Percentiles rank a stretch among this genome's conserved stretches.
Evolutionary conservation across 495 filamentous ascomycete genomes (phyloP).

Genomic region (Oidiodendron maius): DNA sequence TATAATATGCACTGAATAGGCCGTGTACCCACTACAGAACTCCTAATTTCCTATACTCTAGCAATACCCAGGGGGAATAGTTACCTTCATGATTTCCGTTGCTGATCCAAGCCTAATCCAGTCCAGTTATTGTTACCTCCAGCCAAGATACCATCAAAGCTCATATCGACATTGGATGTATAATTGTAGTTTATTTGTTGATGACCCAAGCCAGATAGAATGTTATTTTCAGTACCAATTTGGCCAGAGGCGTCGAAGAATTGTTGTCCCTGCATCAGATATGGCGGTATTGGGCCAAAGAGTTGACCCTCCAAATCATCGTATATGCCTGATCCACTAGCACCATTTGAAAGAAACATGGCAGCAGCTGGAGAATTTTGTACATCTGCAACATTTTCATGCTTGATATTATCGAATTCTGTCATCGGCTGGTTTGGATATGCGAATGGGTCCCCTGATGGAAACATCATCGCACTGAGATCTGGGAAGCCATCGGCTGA

Average conservation of each 20-base stretch:
- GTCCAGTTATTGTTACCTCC: constrained; percentile 19
- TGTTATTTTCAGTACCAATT: constrained; percentile 1
- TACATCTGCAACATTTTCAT: constrained; percentile 15
- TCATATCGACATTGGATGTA: constrained; percentile 14
- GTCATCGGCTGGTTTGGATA: constrained; percentile 83
- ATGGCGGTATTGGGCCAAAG: constrained; percentile 48
- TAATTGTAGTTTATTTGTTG: constrained; percentile 15
- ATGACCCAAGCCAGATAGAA: constrained; percentile 11
- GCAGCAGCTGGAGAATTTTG: constrained; percentile 17
- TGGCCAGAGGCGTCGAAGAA: constrained; percentile 12
- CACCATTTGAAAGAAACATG: constrained; percentile 21
- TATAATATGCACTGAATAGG: too few species aligned
- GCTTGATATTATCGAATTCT: constrained; percentile 36
- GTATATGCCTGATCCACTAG: constrained; percentile 15
- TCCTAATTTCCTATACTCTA: too few species aligned
- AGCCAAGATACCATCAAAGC: constrained; percentile 18
- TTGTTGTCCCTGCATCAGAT: constrained; percentile 27
- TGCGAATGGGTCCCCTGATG: constrained; percentile 80
- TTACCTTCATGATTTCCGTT: constrained; percentile 11
- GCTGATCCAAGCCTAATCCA: too few species aligned
- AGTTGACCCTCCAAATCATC: constrained; percentile 49
- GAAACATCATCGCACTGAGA: constrained; percentile 87
- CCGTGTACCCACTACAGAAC: too few species aligned
- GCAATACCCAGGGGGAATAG: too few species aligned
- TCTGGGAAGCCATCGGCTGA: constrained; percentile 29